A percentile compares a stretch with the other conserved stretches of the same genome.
These are phyloP conservation scores for Dioszegia aurantiaca DNA, from an alignment of 768 basidiomycete species.

Conservation along the genomic window DNA sequence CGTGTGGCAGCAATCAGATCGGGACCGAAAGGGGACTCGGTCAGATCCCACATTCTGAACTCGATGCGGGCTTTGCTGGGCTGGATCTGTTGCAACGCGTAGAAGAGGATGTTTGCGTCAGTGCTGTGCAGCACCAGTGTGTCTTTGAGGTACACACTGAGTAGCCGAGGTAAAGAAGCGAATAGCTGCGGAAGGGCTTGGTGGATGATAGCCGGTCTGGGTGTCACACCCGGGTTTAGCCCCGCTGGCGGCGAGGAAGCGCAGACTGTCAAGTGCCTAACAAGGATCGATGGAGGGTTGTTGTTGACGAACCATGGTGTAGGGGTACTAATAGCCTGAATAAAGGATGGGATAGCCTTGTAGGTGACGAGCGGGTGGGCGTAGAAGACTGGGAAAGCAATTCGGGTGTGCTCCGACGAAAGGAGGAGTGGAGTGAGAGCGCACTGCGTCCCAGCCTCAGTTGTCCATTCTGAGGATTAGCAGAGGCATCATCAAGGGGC, in stretches of 20 bases:
- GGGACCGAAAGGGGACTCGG: conserved; percentile 28
- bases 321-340: conserved; percentile 5
- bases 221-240: not conserved
- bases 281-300: conserved; percentile 4
- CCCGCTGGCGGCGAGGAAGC: conserved; percentile 19
- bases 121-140: conserved; percentile 20
- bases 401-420: conserved; percentile 7
- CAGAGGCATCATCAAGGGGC: conserved; percentile 6
- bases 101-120: conserved; percentile 23
- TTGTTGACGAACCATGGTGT: not conserved
- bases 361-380: conserved; percentile 20
- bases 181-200: conserved; percentile 18
- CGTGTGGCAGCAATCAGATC: conserved; percentile 28
- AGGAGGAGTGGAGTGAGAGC: conserved; percentile 21
- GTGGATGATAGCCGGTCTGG: conserved; percentile 19
- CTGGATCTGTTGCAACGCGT: conserved; percentile 18
- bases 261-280: conserved; percentile 18
- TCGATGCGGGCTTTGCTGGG: conserved; percentile 39
- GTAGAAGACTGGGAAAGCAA: conserved; percentile 20
- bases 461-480: conserved; percentile 24
- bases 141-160: conserved; percentile 33
- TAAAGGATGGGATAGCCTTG: conserved; percentile 18
- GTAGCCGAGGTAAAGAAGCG: conserved; percentile 19
- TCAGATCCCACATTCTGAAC: conserved; percentile 39
- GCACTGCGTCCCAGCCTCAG: not conserved